Base-by-base conservation (phyloP, 2,329 filamentous ascomycete genomes). In the Pestalotiopsis sp. region DNA sequence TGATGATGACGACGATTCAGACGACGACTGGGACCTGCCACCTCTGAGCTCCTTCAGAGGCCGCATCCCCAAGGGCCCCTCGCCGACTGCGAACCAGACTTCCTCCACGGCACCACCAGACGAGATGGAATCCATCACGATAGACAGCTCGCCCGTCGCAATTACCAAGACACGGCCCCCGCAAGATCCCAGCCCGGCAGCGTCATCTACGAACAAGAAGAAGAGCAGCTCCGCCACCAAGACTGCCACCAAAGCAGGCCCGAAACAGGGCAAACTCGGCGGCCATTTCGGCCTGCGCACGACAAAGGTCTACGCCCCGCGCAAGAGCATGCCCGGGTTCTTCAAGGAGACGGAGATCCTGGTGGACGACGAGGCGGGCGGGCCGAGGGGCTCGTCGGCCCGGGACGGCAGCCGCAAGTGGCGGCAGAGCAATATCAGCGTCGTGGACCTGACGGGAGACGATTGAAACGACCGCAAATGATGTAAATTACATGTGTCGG, bases 221-320 rank as follows among this genome's bases (percentile, higher is more conserved):
- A n/a, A 5, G 56, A 61, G 22, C 20, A 26, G 35, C 57, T 22
- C 14, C 57, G 9, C 48, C 40, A 20, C 65, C 64, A 48, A 44
- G 26, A 6, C 48, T 35, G 66, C 55, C 64, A 11, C 59, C 13
- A 22, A 20, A 52, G 14, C 40, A 13, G 56, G 60, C 30, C 69
- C 62, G 17, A 70, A 68, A 22, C 71, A 75, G 62, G 39, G 65
- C 3, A 73, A 71, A 6, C 65, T 73, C 13, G 35, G 72, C 58
- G 61, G 67, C 40, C 55, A 66, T 5, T 71, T 73, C 64, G 65
- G 61, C 10, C 71, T 68, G 52, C 62, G 68, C 30, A 75, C 52
- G 72, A 84, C 81, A 69, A 83, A 79, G 68, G 68, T 82, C 13
- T 76, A 81, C 68, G 71, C 81, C 44, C 80, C 81, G 13, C 77